Percentiles rank a stretch among this genome's conserved stretches.
phyloP scores from a whole-genome alignment of 2,329 filamentous ascomycete genomes.

The Hortaea sp. region DNA sequence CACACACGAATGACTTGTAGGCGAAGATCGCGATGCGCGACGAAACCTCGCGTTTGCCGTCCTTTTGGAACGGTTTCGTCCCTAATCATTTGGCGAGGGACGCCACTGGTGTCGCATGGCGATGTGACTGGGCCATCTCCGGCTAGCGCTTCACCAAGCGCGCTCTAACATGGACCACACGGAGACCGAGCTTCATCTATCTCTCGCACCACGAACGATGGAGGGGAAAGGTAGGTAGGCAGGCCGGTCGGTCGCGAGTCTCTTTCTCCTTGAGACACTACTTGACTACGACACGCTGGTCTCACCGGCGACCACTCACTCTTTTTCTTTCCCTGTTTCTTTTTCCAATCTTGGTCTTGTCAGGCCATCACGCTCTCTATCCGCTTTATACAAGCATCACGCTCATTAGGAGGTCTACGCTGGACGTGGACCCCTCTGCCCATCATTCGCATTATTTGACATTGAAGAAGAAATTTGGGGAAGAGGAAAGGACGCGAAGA shows the following conservation, averaged over 20 bases:
- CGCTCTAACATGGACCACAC: neutral
- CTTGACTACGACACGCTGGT: too few species aligned
- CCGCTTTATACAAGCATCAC: neutral
- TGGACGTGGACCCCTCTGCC: neutral
- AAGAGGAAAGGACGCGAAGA: neutral
- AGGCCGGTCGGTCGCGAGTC: neutral
- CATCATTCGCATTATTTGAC: too few species aligned
- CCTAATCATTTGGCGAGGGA: neutral
- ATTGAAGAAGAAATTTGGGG: too few species aligned
- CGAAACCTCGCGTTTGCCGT: too few species aligned
- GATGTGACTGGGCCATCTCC: neutral
- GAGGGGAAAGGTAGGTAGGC: neutral
- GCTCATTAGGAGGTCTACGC: neutral
- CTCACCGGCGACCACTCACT: too few species aligned
- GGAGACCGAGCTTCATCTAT: constrained; percentile 1
- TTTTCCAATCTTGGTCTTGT: too few species aligned
- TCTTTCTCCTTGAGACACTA: neutral
- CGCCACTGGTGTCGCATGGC: neutral
- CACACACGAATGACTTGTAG: too few species aligned
- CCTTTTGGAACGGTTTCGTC: too few species aligned
- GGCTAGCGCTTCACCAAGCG: neutral
- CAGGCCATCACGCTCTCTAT: neutral
- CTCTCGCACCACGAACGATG: neutral
- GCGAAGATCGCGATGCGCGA: too few species aligned
- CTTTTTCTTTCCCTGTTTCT: too few species aligned